Base-by-base conservation (phyloP, 164 flowering plant genomes). In the Tetrastigma voinierianum region DNA sequence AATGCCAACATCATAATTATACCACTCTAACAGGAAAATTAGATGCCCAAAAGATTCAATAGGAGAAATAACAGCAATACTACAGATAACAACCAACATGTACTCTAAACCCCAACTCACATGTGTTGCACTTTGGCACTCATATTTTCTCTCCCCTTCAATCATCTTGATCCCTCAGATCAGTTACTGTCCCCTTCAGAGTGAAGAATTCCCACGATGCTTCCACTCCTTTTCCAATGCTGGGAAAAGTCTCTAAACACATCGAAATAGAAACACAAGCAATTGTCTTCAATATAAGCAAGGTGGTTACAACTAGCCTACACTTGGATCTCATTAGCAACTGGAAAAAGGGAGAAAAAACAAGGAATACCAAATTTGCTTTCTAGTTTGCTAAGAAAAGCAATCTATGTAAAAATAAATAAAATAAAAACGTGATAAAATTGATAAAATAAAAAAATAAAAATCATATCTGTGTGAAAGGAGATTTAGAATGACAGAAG, bases 161-260 rank as follows among this genome's bases (percentile, higher is more conserved):
- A 88, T 82, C 93, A 91, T 90, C 82, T 95, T 90, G 46, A 91
- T 73, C 20, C 88, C 74, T 66, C 98, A 2, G 99, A 84, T 70
- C 98, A 23, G 89, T 90, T 0, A 95, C 98, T 12, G 97, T 95
- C 62, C 98, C 99, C 77, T 90, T 89, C 32, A 92, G 84, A 43
- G 94, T 89, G 86, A 69, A 95, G 96, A 52, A 87, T 81, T 15
- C 93, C 93, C 94, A 1, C 89, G 81, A 74, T 95, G 99, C 80
- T 83, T 89, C 81, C 81, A 88, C 97, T 75, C 99, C 83, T 1
- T 79, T 80, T 44, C 99, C 98, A 76, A 95, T 95, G 67, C 95
- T 87, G 12, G 98, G 97, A 71, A 82, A 92, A 10, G 89, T 80
- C 80, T 92, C 97, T 91, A 44, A 46, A n/a, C 61, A 64, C 40